Evolutionary conservation across 1,139 yeast species (phyloP), one percentile per base, ranked within the genome.

Genomic region (Kurtzmaniella natalensis): DNA sequence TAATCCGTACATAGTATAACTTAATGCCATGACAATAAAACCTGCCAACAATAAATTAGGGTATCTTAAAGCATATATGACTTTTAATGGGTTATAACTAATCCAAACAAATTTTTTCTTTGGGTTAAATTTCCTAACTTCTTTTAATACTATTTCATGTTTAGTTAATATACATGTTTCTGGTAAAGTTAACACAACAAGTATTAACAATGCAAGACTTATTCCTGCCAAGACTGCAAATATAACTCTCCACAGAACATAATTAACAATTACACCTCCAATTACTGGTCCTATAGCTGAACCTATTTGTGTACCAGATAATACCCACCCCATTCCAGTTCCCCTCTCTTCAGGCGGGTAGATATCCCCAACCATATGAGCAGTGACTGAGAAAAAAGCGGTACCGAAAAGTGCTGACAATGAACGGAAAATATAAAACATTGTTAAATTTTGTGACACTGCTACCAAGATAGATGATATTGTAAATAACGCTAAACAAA

Each of bases 331-430:
- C 67, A 72, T 63, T 3, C 68, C 71, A 3, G 50, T 48, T 2
- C 78, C 79, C 40, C 79, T 51, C 40, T 66, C 64, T 8, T 57
- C 55, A 0, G 78, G 78, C 8, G 50, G 51, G 40, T 60, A 66
- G 25, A 72, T 57, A 45, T 73, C 79, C 10, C 71, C 68, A 14
- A 73, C 54, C 22, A 69, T 57, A 25, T 61, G 59, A 8, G 72
- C 73, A 5, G 74, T 76, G 17, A 70, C 56, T 26, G 70, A 54
- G 47, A 72, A 72, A 37, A 72, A 72, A 0, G 76, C 63, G 1
- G 78, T 71, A 3, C 78, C 79, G 45, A 69, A 69, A n/a, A 74
- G 43, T 0, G 75, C 78, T 11, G 69, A 53, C 5, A 61, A 33
- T 4, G 70, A 61, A 41, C 79, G 52, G 40, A 72, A 72, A 0